A percentile compares a stretch with the other conserved stretches of the same genome.
Conservation (phyloP, 305 asterid species). For the Fraxinus albicans region DNA sequence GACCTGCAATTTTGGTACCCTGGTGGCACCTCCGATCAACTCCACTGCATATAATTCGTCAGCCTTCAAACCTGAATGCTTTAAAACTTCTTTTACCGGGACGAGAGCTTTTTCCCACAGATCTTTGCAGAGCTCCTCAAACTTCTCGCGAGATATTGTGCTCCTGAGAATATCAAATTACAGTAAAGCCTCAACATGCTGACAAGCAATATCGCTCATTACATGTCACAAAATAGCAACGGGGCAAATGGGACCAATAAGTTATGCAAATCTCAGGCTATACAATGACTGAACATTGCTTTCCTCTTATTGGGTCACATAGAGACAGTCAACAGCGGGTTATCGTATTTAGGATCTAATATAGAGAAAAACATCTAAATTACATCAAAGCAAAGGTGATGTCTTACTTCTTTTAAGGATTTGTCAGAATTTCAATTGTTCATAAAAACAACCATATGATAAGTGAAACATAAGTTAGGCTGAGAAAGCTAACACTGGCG, state of each 20-base stretch:
- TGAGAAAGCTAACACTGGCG: background rate
- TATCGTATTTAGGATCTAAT: background rate
- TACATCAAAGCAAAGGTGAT: background rate
- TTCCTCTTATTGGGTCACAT: background rate
- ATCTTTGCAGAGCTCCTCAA: too few species aligned
- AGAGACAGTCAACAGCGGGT: background rate
- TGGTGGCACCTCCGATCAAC: conserved; percentile 99
- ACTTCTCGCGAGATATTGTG: too few species aligned
- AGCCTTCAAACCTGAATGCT: conserved; percentile 64
- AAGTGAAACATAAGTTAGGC: background rate
- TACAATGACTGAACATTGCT: background rate
- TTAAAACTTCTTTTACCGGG: too few species aligned
- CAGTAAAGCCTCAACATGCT: background rate
- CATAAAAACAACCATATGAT: background rate
- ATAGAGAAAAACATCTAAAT: background rate
- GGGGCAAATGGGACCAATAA: background rate
- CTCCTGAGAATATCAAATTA: conserved; percentile 53
- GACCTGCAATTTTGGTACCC: conserved; percentile 98
- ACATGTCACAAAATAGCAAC: conserved; percentile 9
- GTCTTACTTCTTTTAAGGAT: background rate
- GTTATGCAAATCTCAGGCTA: background rate
- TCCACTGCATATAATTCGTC: conserved; percentile 92
- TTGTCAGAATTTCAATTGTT: background rate
- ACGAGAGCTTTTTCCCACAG: too few species aligned
- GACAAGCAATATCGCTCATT: background rate